Percentiles rank a stretch among this genome's conserved stretches.
These are phyloP conservation scores for Hymenotorrendiella dingleyae DNA, from an alignment of 2,329 filamentous ascomycete genomes.

Conservation along the genomic window DNA sequence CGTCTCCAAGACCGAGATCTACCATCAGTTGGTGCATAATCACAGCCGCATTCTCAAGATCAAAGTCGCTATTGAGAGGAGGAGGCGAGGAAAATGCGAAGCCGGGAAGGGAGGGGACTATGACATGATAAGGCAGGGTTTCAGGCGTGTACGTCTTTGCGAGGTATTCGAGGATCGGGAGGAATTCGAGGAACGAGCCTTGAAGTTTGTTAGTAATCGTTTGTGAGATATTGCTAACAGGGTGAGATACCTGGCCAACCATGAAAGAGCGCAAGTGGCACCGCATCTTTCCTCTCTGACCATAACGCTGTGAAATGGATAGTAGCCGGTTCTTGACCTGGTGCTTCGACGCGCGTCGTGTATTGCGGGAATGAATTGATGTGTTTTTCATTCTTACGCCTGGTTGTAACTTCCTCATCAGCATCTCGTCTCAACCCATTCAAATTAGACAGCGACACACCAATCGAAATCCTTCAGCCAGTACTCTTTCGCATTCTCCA, in stretches of 20 bases:
- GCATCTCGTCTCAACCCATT: slow-evolving; percentile 16
- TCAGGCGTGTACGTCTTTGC: slow-evolving; percentile 42
- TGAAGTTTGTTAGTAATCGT: background rate
- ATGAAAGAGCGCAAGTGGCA: slow-evolving; percentile 16
- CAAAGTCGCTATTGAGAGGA: slow-evolving; percentile 28
- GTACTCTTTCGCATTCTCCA: slow-evolving; percentile 9
- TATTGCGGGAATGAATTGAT: slow-evolving; percentile 14
- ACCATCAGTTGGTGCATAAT: slow-evolving; percentile 13
- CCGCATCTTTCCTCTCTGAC: slow-evolving; percentile 14
- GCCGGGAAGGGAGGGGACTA: slow-evolving; percentile 20
- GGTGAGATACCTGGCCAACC: slow-evolving; percentile 15
- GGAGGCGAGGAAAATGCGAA: slow-evolving; percentile 17
- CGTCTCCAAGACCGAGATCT: slow-evolving; percentile 10
- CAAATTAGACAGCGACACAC: slow-evolving; percentile 15
- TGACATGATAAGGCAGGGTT: slow-evolving; percentile 20
- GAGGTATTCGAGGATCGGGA: slow-evolving; percentile 43
- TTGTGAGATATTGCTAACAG: background rate
- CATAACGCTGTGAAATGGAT: slow-evolving; percentile 18
- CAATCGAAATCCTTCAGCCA: slow-evolving; percentile 13
- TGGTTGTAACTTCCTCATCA: background rate
- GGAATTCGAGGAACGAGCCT: slow-evolving; percentile 47
- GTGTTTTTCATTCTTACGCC: slow-evolving; percentile 9
- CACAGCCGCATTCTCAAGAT: slow-evolving; percentile 22
- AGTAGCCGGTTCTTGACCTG: background rate
- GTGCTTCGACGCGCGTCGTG: slow-evolving; percentile 2